Evolutionary conservation across 768 basidiomycete species (phyloP), one percentile per base, ranked within the genome.

Genomic region (Tricholoma terreum): DNA sequence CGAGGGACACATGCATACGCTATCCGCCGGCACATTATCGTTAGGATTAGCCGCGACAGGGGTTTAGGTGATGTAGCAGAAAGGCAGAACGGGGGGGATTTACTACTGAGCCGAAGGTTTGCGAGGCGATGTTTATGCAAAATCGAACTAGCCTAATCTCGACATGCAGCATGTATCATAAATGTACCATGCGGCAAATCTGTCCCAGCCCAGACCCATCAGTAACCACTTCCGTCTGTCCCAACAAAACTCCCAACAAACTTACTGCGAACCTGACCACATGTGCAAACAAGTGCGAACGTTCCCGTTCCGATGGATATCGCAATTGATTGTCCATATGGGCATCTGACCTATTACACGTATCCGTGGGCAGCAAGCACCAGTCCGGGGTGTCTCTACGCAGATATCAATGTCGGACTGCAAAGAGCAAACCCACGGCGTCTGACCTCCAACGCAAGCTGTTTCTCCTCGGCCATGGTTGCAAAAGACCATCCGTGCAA

Each of bases 21-120:
- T 71, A 90, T 77, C 71, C 83, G 84, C 77, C 77, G 83, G 69
- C 89, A 91, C 89, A 91, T 91, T 43, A 49, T 40, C 40, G 52
- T 50, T 52, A 43, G 22, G 46, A 42, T 3, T 15, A 52, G 19
- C 27, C 22, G 30, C 36, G 35, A 53, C 50, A 46, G 24, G 55
- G 36, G 11, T 38, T 10, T 24, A 15, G 55, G 34, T 33, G 49
- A 45, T 55, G 62, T 65, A 58, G 63, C 60, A 60, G 21, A n/a
- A 48, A 14, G 24, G 30, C 24, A n/a, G 27, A n/a, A 12, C 9
- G 15, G 6, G 24, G 46, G 46, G n/a, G 7, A 40, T 40, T 46
- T 24, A 46, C 22, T 46, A 14, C n/a, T 49, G 46, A 49, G 27
- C 46, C 27, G 7, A n/a, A 11, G 22, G 7, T 31, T 14, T 48